A percentile compares a stretch with the other conserved stretches of the same genome.
phyloP scores from a whole-genome alignment of 176 grass and related monocot species.

The Typha latifolia region DNA sequence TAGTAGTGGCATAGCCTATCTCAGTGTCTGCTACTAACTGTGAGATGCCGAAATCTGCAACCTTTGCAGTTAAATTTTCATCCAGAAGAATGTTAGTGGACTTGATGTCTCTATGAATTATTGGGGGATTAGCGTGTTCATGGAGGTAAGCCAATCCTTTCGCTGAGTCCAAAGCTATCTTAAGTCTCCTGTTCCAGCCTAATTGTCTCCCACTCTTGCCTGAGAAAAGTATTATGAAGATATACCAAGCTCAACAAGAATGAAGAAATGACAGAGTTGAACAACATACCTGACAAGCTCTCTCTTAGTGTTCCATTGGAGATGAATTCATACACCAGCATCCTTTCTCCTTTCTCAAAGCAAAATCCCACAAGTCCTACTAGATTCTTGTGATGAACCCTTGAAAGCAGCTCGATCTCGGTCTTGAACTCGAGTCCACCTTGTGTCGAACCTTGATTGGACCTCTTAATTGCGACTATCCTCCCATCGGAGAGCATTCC shows the following conservation, averaged over 20 bases:
- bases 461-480: conserved; percentile 80
- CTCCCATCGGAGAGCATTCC: conserved; percentile 53
- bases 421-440: conserved; percentile 85
- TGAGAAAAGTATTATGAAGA: conserved; percentile 14
- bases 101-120: conserved; percentile 40
- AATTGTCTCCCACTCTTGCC: conserved; percentile 65
- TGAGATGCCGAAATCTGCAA: conserved; percentile 82
- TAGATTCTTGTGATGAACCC: conserved; percentile 89
- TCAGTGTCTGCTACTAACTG: conserved; percentile 51
- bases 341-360: conserved; percentile 75
- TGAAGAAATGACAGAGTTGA: neutral
- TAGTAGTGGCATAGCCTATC: conserved; percentile 40
- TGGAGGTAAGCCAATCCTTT: conserved; percentile 87
- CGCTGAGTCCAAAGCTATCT: conserved; percentile 69
- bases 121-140: conserved; percentile 87
- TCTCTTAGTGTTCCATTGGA: conserved; percentile 62
- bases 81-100: neutral
- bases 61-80: conserved; percentile 65
- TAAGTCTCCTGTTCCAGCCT: conserved; percentile 63
- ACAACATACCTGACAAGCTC: conserved; percentile 48
- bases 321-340: conserved; percentile 82
- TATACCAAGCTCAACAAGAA: conserved; percentile 5
- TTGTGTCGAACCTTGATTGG: conserved; percentile 65
- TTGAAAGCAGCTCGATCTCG: conserved; percentile 83
- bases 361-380: conserved; percentile 82